phyloP scores from a whole-genome alignment of 805 yeast species.

The Ogataea degrootiae region DNA sequence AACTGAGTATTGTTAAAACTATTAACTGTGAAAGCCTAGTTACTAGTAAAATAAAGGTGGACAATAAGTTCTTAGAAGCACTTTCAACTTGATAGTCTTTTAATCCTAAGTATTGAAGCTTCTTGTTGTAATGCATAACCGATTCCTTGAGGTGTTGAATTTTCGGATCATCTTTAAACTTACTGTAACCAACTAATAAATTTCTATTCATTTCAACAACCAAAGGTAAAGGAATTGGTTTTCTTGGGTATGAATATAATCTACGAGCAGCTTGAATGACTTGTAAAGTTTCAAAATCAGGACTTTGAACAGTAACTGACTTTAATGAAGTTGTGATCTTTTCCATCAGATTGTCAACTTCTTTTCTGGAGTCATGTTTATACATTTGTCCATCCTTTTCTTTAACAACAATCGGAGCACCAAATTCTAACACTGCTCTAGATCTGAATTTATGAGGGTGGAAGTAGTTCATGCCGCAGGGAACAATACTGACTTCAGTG shows the following conservation, averaged over 20 bases:
- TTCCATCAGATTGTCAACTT: slow-evolving; percentile 65
- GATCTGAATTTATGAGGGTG: slow-evolving; percentile 94
- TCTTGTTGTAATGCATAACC: slow-evolving; percentile 65
- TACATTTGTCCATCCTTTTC: slow-evolving; percentile 60
- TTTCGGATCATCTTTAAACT: slow-evolving; percentile 66
- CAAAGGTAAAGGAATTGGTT: slow-evolving; percentile 71
- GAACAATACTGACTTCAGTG: slow-evolving; percentile 77
- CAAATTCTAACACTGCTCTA: slow-evolving; percentile 92
- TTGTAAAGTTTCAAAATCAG: slow-evolving; percentile 85
- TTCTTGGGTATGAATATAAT: slow-evolving; percentile 68
- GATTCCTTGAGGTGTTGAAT: slow-evolving; percentile 57
- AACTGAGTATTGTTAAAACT: slow-evolving; percentile 53
- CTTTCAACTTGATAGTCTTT: slow-evolving; percentile 68
- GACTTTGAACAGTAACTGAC: slow-evolving; percentile 80
- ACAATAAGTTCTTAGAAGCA: slow-evolving; percentile 44
- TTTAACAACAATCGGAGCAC: slow-evolving; percentile 70
- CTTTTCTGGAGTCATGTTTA: slow-evolving; percentile 57
- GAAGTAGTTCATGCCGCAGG: slow-evolving; percentile 96
- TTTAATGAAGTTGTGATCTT: slow-evolving; percentile 62
- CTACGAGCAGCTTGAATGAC: slow-evolving; percentile 91
- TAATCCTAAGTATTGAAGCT: slow-evolving; percentile 57
- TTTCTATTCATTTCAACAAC: slow-evolving; percentile 89
- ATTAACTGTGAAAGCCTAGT: slow-evolving; percentile 53
- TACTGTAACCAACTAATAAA: slow-evolving; percentile 74
- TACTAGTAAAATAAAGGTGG: slow-evolving; percentile 48